phyloP scores from a whole-genome alignment of 2,329 filamentous ascomycete genomes.

The Pseudogymnoascus sp. region DNA sequence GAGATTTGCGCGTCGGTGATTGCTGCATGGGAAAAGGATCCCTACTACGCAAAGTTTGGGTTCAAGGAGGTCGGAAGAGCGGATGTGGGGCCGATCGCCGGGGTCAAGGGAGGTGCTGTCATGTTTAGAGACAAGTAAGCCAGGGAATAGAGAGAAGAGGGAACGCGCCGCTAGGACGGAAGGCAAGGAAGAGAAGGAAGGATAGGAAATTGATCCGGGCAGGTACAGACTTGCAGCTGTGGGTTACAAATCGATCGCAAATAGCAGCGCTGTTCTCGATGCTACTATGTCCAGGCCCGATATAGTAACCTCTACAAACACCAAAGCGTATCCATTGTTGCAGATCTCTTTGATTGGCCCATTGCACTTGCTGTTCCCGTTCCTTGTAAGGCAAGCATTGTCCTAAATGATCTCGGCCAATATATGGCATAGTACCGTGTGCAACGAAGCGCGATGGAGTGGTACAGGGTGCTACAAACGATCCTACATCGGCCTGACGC shows the following conservation, averaged over 20 bases:
- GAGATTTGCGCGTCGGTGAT: slow-evolving; percentile 34
- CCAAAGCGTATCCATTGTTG: neutral
- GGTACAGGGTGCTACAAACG: neutral
- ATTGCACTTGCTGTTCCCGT: neutral
- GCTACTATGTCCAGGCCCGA: neutral
- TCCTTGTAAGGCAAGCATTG: neutral
- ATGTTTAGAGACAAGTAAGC: slow-evolving; percentile 23
- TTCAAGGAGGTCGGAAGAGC: slow-evolving; percentile 30
- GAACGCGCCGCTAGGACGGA: neutral
- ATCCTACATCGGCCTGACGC: neutral
- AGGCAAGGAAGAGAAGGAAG: neutral
- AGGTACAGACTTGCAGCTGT: neutral
- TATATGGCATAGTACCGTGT: neutral
- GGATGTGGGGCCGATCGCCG: slow-evolving; percentile 26
- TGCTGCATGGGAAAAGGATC: slow-evolving; percentile 32
- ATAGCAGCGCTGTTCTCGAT: neutral
- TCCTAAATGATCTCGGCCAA: neutral
- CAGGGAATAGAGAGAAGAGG: neutral
- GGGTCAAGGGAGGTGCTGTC: slow-evolving; percentile 27
- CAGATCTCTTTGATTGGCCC: neutral
- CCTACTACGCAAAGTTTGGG: slow-evolving; percentile 30
- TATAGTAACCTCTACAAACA: neutral
- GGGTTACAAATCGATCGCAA: neutral
- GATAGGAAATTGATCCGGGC: neutral
- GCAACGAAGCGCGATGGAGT: neutral